phyloP scores from a whole-genome alignment of 2,329 filamentous ascomycete genomes.

The Fusarium oligoseptatum region DNA sequence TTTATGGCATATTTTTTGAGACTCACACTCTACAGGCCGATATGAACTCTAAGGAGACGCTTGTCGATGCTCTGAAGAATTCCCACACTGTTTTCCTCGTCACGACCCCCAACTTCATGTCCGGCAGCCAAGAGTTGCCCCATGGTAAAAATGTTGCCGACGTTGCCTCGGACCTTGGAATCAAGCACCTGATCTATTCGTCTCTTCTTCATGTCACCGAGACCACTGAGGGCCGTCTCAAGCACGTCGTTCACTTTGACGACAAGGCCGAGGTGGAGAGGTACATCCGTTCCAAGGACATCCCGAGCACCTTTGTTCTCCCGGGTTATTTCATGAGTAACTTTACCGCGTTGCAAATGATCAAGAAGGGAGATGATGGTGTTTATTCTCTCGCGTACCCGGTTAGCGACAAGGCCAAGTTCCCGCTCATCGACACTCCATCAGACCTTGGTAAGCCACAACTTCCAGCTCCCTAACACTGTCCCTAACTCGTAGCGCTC shows the following conservation, averaged over 20 bases:
- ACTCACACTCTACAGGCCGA: background rate
- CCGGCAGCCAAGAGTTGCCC: background rate
- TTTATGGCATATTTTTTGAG: background rate
- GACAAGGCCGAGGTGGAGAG: background rate
- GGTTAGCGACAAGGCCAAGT: background rate
- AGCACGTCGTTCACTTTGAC: background rate
- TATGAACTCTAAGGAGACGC: background rate
- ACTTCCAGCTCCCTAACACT: background rate
- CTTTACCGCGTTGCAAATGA: background rate
- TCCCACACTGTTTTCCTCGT: background rate
- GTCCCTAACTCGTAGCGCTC: background rate
- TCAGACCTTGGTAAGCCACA: background rate
- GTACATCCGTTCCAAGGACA: background rate
- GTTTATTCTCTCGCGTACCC: background rate
- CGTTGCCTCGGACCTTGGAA: background rate
- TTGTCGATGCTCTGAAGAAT: background rate
- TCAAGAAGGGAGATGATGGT: background rate
- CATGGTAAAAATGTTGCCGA: background rate
- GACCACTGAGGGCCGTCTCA: background rate
- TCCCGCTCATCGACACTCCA: background rate
- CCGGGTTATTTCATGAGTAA: background rate
- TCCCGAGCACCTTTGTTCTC: background rate
- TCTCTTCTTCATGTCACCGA: background rate
- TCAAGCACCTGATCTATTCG: background rate
- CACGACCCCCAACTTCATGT: background rate